A percentile compares a stretch with the other conserved stretches of the same genome.
Conservation (phyloP, 495 filamentous ascomycete genomes). For the Sabuloglossum arenarium region DNA sequence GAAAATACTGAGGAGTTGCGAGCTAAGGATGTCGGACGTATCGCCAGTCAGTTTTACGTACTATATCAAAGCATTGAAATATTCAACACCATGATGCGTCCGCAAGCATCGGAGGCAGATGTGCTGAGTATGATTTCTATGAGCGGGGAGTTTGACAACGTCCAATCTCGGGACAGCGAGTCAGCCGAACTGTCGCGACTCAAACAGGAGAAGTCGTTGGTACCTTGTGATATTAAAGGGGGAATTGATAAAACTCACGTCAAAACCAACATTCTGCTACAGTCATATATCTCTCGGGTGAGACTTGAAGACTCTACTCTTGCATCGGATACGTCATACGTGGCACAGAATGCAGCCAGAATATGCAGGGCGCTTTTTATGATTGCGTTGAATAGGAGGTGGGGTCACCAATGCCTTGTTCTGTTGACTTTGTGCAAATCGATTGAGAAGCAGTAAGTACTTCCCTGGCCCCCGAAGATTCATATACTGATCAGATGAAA, state of each 20-base stretch:
- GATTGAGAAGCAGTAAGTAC: constrained; percentile 51
- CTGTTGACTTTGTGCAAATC: constrained; percentile 81
- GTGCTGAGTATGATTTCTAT: constrained; percentile 85
- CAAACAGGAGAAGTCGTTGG: constrained; percentile 39
- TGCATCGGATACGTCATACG: constrained; percentile 77
- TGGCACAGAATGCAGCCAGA: constrained; percentile 83
- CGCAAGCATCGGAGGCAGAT: constrained; percentile 64
- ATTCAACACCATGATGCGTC: constrained; percentile 82
- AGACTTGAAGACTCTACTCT: constrained; percentile 83
- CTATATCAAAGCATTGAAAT: constrained; percentile 81
- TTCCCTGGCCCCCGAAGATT: neutral
- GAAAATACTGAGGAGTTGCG: constrained; percentile 76
- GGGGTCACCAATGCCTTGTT: constrained; percentile 86
- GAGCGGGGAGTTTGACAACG: constrained; percentile 94
- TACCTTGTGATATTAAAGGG: constrained; percentile 50
- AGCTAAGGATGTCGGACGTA: constrained; percentile 84
- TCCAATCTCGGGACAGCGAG: constrained; percentile 78
- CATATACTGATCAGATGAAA: neutral
- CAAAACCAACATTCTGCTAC: constrained; percentile 90
- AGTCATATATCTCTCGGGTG: constrained; percentile 81
- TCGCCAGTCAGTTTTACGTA: constrained; percentile 94
- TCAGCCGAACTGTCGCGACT: constrained; percentile 52
- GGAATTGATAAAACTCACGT: constrained; percentile 59
- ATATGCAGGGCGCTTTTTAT: constrained; percentile 93
- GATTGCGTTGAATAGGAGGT: constrained; percentile 83